A percentile compares a stretch with the other conserved stretches of the same genome.
Conservation (phyloP, 1,284 basidiomycete species). For the Wolfiporia cocos region DNA sequence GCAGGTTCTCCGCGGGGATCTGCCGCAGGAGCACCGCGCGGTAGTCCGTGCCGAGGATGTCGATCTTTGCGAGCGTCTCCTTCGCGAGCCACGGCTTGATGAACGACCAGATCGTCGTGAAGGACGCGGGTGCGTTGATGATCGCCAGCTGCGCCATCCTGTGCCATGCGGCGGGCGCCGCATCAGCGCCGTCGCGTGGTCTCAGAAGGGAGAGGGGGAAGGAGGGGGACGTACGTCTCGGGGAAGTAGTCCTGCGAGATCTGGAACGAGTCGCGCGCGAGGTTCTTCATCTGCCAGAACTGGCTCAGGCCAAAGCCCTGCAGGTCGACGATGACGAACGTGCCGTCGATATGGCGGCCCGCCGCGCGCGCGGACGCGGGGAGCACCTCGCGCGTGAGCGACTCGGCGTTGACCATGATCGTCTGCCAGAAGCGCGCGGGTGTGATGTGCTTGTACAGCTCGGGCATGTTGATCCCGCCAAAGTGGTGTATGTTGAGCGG, state of each 20-base stretch:
- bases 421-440: constrained; percentile 61
- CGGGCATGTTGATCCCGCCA: constrained; percentile 51
- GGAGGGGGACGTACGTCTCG: constrained; percentile 48
- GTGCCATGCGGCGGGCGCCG: not conserved
- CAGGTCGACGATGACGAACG: constrained; percentile 61
- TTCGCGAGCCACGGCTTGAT: constrained; percentile 68
- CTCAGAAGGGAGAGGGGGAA: no score
- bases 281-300: constrained; percentile 69
- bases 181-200: no score
- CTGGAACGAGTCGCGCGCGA: constrained; percentile 55
- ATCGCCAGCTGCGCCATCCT: constrained; percentile 67
- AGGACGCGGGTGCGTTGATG: constrained; percentile 64
- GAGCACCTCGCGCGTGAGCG: constrained; percentile 56
- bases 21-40: constrained; percentile 44
- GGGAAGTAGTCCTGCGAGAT: constrained; percentile 74
- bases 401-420: constrained; percentile 56
- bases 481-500: constrained; percentile 63
- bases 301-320: constrained; percentile 59
- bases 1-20: constrained; percentile 49
- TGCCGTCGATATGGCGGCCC: constrained; percentile 41
- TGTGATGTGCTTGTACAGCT: constrained; percentile 52
- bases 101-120: constrained; percentile 62
- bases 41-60: constrained; percentile 57
- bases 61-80: constrained; percentile 61
- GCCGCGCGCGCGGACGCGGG: constrained; percentile 53